Evolutionary conservation across 345 rosid species (phyloP).

Genomic region (Murraya koenigii): DNA sequence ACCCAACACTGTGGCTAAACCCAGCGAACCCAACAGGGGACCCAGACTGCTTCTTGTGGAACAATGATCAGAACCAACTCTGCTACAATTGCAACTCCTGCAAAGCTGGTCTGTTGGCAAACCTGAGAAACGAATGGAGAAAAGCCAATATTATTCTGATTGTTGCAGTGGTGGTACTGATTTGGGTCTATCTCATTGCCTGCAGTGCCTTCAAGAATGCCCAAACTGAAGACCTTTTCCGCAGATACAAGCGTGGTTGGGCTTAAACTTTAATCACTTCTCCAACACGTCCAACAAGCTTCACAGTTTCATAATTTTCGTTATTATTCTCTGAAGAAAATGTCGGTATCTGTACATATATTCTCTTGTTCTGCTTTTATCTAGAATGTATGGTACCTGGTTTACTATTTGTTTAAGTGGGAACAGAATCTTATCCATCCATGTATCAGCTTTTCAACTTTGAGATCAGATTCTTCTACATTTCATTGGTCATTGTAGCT

Average conservation of each 20-base stretch:
- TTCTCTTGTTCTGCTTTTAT: conserved; percentile 13
- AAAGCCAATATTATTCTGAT: conserved; percentile 73
- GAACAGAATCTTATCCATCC: conserved; percentile 19
- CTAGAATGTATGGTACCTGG: conserved; percentile 1
- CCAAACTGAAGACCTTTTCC: conserved; percentile 76
- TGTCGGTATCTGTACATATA: conserved; percentile 20
- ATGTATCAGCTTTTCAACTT: conserved; percentile 10
- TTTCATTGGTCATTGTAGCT: neutral
- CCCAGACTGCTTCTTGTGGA: conserved; percentile 83
- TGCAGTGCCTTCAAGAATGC: conserved; percentile 90
- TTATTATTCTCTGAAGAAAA: neutral
- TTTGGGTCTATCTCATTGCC: conserved; percentile 76
- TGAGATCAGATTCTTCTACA: conserved; percentile 24
- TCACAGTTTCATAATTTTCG: neutral
- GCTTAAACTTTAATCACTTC: conserved; percentile 19
- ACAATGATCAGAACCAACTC: conserved; percentile 74
- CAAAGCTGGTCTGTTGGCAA: conserved; percentile 83
- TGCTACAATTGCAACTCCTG: conserved; percentile 87
- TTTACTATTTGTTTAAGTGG: conserved; percentile 5
- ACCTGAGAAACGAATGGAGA: conserved; percentile 85
- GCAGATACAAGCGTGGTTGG: conserved; percentile 71
- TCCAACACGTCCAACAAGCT: conserved; percentile 7
- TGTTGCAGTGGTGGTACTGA: conserved; percentile 66
- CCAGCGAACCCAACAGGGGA: conserved; percentile 68
- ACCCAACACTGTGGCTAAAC: conserved; percentile 77